A percentile compares a stretch with the other conserved stretches of the same genome.
These are phyloP conservation scores for Heritiera fomes DNA, from an alignment of 345 rosid genomes.

Conservation along the genomic window DNA sequence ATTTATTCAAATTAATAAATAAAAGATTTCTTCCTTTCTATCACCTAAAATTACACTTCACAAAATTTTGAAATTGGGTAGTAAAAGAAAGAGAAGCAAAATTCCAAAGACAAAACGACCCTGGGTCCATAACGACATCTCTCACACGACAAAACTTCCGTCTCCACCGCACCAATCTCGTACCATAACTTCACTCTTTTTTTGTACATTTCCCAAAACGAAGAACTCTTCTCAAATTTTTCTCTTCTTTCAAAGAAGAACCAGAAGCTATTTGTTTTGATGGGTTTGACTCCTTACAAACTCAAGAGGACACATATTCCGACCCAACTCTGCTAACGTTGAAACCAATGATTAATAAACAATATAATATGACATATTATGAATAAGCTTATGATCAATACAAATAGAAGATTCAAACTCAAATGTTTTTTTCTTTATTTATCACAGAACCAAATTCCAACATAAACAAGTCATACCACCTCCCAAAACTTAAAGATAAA, in stretches of 20 bases:
- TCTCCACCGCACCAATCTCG: neutral
- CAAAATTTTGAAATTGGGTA: neutral
- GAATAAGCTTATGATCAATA: neutral
- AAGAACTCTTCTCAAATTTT: neutral
- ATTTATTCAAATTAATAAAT: too few relatives aligned
- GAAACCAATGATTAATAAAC: slow-evolving; percentile 24
- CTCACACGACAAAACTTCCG: slow-evolving; percentile 31
- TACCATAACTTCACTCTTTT: neutral
- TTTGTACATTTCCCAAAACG: slow-evolving; percentile 28
- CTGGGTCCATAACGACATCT: slow-evolving; percentile 35
- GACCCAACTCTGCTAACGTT: slow-evolving; percentile 33
- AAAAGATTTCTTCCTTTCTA: too few relatives aligned
- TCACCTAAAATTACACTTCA: neutral
- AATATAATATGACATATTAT: neutral
- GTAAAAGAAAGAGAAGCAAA: neutral
- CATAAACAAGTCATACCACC: slow-evolving; percentile 14
- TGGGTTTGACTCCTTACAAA: slow-evolving; percentile 34
- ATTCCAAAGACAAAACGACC: slow-evolving; percentile 27
- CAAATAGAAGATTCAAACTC: slow-evolving; percentile 26
- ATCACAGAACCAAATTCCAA: slow-evolving; percentile 23
- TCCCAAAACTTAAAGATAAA: neutral
- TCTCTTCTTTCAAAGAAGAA: neutral
- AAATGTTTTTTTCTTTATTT: neutral
- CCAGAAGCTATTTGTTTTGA: slow-evolving; percentile 28
- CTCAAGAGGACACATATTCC: slow-evolving; percentile 44